Evolutionary conservation across 129 eudicot species (phyloP).

Genomic region (Oenanthe sinensis): DNA sequence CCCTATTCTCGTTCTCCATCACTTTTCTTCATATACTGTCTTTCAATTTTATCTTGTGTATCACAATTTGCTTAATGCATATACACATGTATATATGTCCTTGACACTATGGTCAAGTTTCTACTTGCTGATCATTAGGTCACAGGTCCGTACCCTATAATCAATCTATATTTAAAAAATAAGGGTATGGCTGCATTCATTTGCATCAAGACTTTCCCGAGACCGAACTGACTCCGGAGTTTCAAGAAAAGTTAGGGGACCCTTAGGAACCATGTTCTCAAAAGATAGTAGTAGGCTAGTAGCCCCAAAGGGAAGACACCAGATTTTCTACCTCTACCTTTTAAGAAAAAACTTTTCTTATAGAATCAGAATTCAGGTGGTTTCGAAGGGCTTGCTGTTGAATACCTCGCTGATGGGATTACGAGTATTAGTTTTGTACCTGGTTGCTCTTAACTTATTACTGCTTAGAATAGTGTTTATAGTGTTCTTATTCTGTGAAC

Average conservation of each 20-base stretch:
- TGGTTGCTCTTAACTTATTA: background rate
- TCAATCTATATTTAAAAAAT: background rate
- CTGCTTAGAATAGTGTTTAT: background rate
- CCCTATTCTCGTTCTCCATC: too few relatives aligned
- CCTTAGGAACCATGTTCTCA: background rate
- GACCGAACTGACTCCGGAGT: background rate
- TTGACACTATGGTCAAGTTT: too few relatives aligned
- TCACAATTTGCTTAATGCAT: too few relatives aligned
- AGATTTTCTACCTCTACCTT: background rate
- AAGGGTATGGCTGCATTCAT: background rate
- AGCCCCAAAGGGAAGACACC: background rate
- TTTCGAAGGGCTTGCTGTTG: background rate
- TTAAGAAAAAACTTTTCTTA: too few relatives aligned
- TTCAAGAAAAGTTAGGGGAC: background rate
- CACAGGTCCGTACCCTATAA: background rate
- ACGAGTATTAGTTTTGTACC: background rate
- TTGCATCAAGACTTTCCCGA: background rate
- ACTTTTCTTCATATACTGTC: too few relatives aligned
- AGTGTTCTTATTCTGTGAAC: background rate
- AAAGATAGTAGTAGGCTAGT: background rate
- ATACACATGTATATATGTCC: too few relatives aligned
- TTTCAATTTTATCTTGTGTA: too few relatives aligned
- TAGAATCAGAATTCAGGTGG: background rate
- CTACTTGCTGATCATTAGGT: too few relatives aligned
- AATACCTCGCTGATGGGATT: background rate